These are phyloP conservation scores for Cudoniella acicularis DNA, from an alignment of 495 filamentous ascomycete genomes.

Conservation along the genomic window DNA sequence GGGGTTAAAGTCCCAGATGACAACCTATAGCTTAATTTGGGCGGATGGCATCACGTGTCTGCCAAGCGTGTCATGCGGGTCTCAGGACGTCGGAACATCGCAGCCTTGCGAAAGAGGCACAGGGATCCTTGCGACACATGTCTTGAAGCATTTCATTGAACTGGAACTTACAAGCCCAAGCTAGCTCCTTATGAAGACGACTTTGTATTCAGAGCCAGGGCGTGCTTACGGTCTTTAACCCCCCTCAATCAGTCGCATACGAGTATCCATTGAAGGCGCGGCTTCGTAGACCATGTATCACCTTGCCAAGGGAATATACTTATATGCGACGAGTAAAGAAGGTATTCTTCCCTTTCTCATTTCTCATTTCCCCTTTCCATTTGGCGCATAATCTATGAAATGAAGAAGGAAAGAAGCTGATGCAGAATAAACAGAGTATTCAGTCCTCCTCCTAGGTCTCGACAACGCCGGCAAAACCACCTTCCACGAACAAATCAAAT, in stretches of 20 bases:
- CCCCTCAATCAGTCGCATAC: too few relatives aligned
- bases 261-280: neutral
- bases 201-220: neutral
- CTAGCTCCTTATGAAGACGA: neutral
- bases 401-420: too few relatives aligned
- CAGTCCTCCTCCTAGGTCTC: slow-evolving; percentile 91
- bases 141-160: too few relatives aligned
- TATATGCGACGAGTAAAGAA: slow-evolving; percentile 93
- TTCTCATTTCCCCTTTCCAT: neutral
- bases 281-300: slow-evolving; percentile 70
- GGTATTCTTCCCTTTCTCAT: slow-evolving; percentile 40
- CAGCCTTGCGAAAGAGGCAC: too few relatives aligned
- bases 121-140: too few relatives aligned
- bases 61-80: too few relatives aligned
- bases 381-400: neutral
- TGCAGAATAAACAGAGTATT: slow-evolving; percentile 69
- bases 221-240: too few relatives aligned
- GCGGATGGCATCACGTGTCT: too few relatives aligned
- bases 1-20: too few relatives aligned
- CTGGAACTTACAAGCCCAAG: neutral
- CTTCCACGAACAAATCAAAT: slow-evolving; percentile 92
- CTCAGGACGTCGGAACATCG: too few relatives aligned
- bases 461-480: slow-evolving; percentile 99
- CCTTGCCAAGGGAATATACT: slow-evolving; percentile 89
- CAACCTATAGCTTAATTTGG: too few relatives aligned